Conservation (phyloP, 1,284 basidiomycete species). For the Vanrija sp. region DNA sequence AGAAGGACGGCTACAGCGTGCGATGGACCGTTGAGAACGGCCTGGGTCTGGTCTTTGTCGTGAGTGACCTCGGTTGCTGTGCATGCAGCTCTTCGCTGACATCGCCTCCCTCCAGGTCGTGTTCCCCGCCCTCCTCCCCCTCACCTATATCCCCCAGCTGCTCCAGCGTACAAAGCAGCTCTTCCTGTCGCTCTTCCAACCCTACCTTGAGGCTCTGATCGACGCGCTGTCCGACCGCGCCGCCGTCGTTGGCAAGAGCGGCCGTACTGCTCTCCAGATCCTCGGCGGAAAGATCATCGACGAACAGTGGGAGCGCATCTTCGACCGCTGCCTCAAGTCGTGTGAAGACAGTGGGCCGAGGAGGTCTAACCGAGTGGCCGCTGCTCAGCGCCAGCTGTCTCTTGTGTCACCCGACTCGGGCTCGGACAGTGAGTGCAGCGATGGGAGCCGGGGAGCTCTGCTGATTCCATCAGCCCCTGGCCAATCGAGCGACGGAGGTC, state of each 20-base stretch:
- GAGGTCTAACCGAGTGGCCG: neutral
- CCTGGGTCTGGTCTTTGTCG: conserved; percentile 89
- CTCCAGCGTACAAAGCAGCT: conserved; percentile 72
- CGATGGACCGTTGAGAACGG: conserved; percentile 91
- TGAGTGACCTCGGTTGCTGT: conserved; percentile 49
- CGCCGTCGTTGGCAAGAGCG: conserved; percentile 38
- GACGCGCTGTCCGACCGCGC: conserved; percentile 64
- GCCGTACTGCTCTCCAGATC: conserved; percentile 24
- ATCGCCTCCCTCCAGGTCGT: conserved; percentile 62
- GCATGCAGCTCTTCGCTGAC: neutral
- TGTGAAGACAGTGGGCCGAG: conserved; percentile 22
- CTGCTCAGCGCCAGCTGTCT: neutral
- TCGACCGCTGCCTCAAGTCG: conserved; percentile 41
- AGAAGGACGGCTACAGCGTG: conserved; percentile 86
- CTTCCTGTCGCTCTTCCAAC: conserved; percentile 79
- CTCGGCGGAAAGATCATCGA: conserved; percentile 32
- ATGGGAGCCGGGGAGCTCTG: too few species aligned
- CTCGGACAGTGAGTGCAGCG: neutral
- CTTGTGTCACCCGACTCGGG: neutral
- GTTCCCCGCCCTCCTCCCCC: conserved; percentile 92
- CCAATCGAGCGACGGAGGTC: conserved; percentile 20
- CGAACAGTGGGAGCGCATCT: conserved; percentile 44
- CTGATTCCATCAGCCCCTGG: conserved; percentile 2
- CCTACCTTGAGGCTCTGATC: conserved; percentile 73
- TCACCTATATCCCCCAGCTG: conserved; percentile 89